These are phyloP conservation scores for Pythium plurisporium DNA, from an alignment of 352 stramenopile species.

Conservation along the genomic window DNA sequence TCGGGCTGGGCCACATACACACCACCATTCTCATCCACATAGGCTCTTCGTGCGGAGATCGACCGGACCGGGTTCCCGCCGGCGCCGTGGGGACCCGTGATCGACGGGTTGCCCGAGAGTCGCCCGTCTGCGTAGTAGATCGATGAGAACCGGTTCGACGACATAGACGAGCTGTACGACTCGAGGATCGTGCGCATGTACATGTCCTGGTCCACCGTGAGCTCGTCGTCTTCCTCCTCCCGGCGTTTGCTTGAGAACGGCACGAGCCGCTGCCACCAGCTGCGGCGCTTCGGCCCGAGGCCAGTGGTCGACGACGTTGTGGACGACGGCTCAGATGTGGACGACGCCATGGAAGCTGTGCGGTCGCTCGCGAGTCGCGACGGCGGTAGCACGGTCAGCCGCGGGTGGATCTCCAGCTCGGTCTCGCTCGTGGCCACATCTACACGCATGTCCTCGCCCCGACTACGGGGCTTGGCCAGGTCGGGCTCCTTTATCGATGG, in stretches of 20 bases:
- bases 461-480: not conserved
- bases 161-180: constrained; percentile 70
- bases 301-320: not conserved
- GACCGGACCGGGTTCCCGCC: constrained; percentile 4
- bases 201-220: constrained; percentile 52
- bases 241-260: constrained; percentile 11
- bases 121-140: constrained; percentile 13
- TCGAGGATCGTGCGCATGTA: constrained; percentile 73
- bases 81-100: not conserved
- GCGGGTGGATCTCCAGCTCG: not conserved
- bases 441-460: constrained; percentile 2
- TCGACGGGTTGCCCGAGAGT: not conserved
- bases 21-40: constrained; percentile 17
- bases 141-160: constrained; percentile 51
- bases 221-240: constrained; percentile 10
- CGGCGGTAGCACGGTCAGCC: not conserved
- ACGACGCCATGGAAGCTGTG: constrained; percentile 14
- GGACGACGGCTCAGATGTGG: not conserved
- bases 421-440: constrained; percentile 6
- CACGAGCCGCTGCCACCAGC: constrained; percentile 16
- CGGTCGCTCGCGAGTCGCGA: constrained; percentile 8
- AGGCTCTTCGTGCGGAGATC: constrained; percentile 10
- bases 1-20: constrained; percentile 20
- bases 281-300: constrained; percentile 12
- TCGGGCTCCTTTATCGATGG: not conserved